Evolutionary conservation across 805 yeast species (phyloP), one percentile per base, ranked within the genome.

Genomic region (Wickerhamia fluorescens): DNA sequence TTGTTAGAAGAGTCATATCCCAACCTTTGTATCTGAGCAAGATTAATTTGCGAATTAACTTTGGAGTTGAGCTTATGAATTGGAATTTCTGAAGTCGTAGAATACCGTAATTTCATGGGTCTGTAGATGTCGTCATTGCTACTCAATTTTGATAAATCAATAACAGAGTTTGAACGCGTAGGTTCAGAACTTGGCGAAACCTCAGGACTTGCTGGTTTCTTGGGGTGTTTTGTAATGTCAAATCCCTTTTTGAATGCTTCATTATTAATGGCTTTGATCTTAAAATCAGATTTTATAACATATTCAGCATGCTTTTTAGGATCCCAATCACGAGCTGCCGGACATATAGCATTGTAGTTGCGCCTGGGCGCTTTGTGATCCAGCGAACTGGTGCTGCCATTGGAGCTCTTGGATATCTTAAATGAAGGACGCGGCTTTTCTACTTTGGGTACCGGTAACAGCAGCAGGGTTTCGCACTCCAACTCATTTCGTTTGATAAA

Each of bases 151-250:
- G 56, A 41, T 27, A 63, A 47, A 36, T 63, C 66, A 14, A 63
- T 55, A 10, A 61, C 59, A 5, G 66, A 58, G 33, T 63, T 63
- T 27, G 51, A 45, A 30, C 66, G 41, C 8, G 67, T 55, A 5
- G 70, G 68, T 31, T 55, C 61, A 5, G 64, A 55, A 16, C 38
- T 51, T 14, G 70, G 70, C 13, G 66, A 59, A 2, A 62, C 59
- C 33, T 59, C 66, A 4, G 70, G 70, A 25, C 60, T 51, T 6
- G 53, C 43, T 4, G 67, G 66, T 23, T 45, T 45, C 11, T 25
- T 20, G 0, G 70, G 70, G 13, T 47, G 59, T 18, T 50, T 47
- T 7, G 43, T 35, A 16, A 63, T 36, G 35, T 45, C 44, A 29
- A 49, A 63, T 4, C 47, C 35, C 25, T 41, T 46, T 24, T 52